phyloP scores from a whole-genome alignment of 352 stramenopile species.

The Globisporangium nagaii region DNA sequence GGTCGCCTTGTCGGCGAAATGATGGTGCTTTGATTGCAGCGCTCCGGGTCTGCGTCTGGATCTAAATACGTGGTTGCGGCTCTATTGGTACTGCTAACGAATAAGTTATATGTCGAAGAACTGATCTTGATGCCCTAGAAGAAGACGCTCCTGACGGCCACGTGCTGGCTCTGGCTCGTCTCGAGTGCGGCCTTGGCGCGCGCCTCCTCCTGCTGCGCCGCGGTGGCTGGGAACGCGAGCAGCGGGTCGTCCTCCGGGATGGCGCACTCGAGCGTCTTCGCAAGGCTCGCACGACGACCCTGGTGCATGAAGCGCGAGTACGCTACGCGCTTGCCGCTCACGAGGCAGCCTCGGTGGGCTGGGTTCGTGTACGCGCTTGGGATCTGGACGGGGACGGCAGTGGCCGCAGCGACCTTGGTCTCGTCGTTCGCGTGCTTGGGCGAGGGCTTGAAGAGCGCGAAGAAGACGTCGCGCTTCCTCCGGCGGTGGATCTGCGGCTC shows the following conservation, averaged over 20 bases:
- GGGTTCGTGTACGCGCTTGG: slow-evolving; percentile 6
- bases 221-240: slow-evolving; percentile 1
- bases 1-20: too few species aligned
- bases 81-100: neutral
- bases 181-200: neutral
- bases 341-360: slow-evolving; percentile 4
- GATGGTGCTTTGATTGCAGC: too few species aligned
- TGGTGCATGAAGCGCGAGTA: slow-evolving; percentile 11
- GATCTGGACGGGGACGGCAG: slow-evolving; percentile 1
- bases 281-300: neutral
- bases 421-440: slow-evolving; percentile 1
- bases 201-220: neutral
- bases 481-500: neutral
- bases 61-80: neutral
- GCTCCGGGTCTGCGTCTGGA: too few species aligned
- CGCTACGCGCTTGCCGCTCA: slow-evolving; percentile 10
- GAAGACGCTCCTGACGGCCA: slow-evolving; percentile 1
- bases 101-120: slow-evolving; percentile 1
- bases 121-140: neutral
- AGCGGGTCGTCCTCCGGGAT: slow-evolving; percentile 9
- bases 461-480: slow-evolving; percentile 10
- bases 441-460: slow-evolving; percentile 8
- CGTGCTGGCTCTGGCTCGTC: neutral
- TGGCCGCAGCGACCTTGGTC: neutral
- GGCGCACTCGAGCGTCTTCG: neutral